Evolutionary conservation across 2,329 filamentous ascomycete species (phyloP), one percentile per base, ranked within the genome.

Genomic region (Allantophomopsis lycopodina): DNA sequence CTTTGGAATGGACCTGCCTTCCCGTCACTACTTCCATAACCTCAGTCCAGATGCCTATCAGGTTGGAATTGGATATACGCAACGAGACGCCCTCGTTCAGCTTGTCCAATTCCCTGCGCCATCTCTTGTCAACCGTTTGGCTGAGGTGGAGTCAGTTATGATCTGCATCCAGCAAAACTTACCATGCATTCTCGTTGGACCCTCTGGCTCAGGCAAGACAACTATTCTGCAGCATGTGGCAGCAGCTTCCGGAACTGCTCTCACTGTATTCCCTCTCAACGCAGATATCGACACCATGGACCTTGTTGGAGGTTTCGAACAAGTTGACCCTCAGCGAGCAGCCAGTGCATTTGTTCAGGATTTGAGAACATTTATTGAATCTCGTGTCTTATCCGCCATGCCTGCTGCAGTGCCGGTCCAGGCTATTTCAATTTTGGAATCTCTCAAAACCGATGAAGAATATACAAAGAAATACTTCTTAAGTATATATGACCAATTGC

Each of bases 211-310:
- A 47, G 91, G 91, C 20, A 98, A 98, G 60, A 89, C 85, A 1
- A 73, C 75, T 5, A 67, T 94, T 5, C 64, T 98, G 12, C 72
- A 80, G 43, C 79, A 89, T 46, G 68, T 94, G 20, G 88, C 91
- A n/a, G 79, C 82, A 11, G 62, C 82, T 17, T 75, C 76, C 33
- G 91, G 91, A 17, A 81, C 81, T 40, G 68, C 76, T 1, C 64
- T 96, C 3, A 73, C 88, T 23, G 82, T 86, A 13, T 84, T 96
- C 50, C 79, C 88, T 1, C 76, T 98, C 61, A 98, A 94, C 55
- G 81, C 88, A 6, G 93, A 98, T 51, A 83, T 94, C 35, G 91
- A 98, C 57, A 88, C 89, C 1, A 94, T 94, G 78, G 91, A 98
- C 59, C 74, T 98, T 41, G 85, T 98, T 41, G 91, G 91, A 52